Evolutionary conservation across 257 asterid species (phyloP).

Genomic region (Salvia splendens): DNA sequence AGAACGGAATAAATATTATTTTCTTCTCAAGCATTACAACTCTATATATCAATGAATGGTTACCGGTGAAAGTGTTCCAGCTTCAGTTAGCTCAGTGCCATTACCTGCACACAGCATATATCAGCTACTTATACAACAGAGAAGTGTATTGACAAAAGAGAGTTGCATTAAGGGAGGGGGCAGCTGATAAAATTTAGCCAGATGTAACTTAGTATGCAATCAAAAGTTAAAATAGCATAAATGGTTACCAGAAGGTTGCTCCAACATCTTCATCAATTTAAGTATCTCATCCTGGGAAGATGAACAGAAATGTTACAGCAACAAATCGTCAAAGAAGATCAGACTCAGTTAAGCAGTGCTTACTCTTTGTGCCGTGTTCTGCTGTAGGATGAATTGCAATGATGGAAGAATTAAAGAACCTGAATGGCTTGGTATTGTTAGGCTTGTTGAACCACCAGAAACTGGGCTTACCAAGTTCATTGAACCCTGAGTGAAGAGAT

Average conservation of each 20-base stretch:
- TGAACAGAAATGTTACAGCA: constrained; percentile 38
- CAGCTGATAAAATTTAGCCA: not conserved
- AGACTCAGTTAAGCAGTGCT: constrained; percentile 28
- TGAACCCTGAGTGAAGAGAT: constrained; percentile 50
- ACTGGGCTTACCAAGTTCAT: constrained; percentile 40
- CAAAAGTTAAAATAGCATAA: not conserved
- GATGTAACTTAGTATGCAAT: not conserved
- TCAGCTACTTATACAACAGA: constrained; percentile 4
- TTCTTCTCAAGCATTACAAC: not conserved
- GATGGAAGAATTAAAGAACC: constrained; percentile 65
- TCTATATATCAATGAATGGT: not conserved
- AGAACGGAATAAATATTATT: constrained; percentile 15
- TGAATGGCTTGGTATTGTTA: constrained; percentile 40
- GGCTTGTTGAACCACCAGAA: constrained; percentile 56
- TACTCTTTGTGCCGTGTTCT: constrained; percentile 73
- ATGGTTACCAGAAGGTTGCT: constrained; percentile 67
- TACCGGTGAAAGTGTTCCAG: constrained; percentile 65
- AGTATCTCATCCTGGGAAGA: constrained; percentile 70
- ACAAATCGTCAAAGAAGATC: constrained; percentile 28
- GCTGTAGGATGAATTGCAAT: constrained; percentile 70
- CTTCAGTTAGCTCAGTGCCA: constrained; percentile 49
- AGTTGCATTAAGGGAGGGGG: not conserved
- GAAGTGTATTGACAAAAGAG: not conserved
- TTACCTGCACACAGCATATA: constrained; percentile 46
- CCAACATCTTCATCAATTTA: constrained; percentile 67